Evolutionary conservation across 352 stramenopile genomes (phyloP).

Genomic region (Globisporangium irregulare): DNA sequence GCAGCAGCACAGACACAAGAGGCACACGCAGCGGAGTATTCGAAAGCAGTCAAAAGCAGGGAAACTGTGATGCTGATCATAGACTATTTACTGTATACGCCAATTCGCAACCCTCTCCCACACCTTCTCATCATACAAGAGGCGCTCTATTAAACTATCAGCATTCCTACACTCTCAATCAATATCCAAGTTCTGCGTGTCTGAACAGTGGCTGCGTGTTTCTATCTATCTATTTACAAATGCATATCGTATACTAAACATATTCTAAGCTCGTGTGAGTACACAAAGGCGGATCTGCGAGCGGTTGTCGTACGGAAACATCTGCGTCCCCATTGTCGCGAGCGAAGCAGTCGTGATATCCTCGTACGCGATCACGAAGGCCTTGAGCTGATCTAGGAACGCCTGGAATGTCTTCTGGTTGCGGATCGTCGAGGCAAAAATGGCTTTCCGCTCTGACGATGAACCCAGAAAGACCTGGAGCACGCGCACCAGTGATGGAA

Average conservation of each 20-base stretch:
- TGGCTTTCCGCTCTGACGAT: conserved; percentile 31
- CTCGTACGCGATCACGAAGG: conserved; percentile 51
- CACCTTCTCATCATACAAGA: neutral
- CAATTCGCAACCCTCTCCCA: neutral
- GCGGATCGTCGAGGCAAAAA: conserved; percentile 76
- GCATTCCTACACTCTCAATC: neutral
- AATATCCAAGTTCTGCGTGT: neutral
- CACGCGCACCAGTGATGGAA: conserved; percentile 57
- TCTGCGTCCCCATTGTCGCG: conserved; percentile 35
- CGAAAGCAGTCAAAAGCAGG: neutral
- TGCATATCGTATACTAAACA: neutral
- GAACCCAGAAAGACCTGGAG: conserved; percentile 51
- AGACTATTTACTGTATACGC: neutral
- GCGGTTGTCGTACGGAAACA: conserved; percentile 62
- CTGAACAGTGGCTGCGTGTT: neutral
- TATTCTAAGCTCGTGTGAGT: conserved; percentile 8
- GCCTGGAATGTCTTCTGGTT: conserved; percentile 71
- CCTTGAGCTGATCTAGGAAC: conserved; percentile 63
- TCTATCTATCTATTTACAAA: neutral
- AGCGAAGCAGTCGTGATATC: conserved; percentile 55
- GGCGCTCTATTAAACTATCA: neutral
- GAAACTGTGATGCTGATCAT: neutral
- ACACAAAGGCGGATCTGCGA: conserved; percentile 67
- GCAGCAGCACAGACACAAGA: neutral
- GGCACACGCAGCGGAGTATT: neutral